A percentile compares a stretch with the other conserved stretches of the same genome.
Evolutionary conservation across 208 protist species (phyloP).

Genomic region (Wallacemonas sp.): DNA sequence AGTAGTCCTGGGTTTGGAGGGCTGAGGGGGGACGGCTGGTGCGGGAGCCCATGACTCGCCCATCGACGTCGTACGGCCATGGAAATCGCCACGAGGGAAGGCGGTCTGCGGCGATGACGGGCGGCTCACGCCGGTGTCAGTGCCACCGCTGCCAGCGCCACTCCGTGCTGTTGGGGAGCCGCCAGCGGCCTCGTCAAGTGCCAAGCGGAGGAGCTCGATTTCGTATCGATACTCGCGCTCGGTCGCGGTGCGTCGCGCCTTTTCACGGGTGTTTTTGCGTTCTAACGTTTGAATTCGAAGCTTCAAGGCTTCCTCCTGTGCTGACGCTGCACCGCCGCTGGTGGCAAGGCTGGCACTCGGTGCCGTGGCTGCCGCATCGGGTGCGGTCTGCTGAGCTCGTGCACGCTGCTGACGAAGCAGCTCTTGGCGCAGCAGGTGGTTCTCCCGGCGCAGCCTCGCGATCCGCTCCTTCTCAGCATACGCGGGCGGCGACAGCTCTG

Average conservation of each 20-base stretch:
- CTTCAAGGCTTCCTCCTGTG: slow-evolving; percentile 26
- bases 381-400: neutral
- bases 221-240: slow-evolving; percentile 33
- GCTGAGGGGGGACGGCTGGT: neutral
- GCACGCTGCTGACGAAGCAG: slow-evolving; percentile 37
- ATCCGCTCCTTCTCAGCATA: neutral
- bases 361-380: no score
- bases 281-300: slow-evolving; percentile 45
- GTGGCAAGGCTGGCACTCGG: no score
- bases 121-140: no score
- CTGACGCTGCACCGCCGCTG: no score
- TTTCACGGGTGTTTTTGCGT: slow-evolving; percentile 42
- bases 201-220: slow-evolving; percentile 29
- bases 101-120: slow-evolving; percentile 3
- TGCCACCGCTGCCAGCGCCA: neutral
- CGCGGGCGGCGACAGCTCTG: neutral
- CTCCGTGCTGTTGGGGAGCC: neutral
- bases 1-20: neutral
- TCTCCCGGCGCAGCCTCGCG: slow-evolving; percentile 39
- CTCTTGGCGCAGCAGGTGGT: slow-evolving; percentile 46
- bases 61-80: slow-evolving; percentile 1
- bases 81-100: neutral
- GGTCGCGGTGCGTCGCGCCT: slow-evolving; percentile 21
- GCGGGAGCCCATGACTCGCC: neutral
- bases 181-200: slow-evolving; percentile 21